phyloP scores from a whole-genome alignment of 148 eudicot genomes.

The Heliamphora exappendiculata region DNA sequence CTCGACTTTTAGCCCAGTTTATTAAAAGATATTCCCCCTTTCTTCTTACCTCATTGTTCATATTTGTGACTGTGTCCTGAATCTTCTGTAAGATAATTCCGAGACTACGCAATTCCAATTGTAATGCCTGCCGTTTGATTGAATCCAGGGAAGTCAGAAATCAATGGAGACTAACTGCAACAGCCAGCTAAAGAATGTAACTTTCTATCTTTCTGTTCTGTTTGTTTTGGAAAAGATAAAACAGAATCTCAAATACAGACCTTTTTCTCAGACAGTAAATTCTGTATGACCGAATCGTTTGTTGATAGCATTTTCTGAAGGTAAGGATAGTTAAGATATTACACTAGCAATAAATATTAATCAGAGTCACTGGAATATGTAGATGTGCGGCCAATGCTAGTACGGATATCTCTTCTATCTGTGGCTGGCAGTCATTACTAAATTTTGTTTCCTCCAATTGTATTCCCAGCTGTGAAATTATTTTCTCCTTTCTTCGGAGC shows the following conservation, averaged over 20 bases:
- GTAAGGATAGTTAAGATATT: conserved; percentile 39
- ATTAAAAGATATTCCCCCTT: not conserved
- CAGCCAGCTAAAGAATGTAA: not conserved
- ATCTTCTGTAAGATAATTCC: conserved; percentile 36
- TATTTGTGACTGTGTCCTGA: conserved; percentile 35
- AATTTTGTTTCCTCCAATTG: conserved; percentile 37
- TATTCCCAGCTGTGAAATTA: conserved; percentile 38
- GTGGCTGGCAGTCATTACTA: conserved; percentile 21
- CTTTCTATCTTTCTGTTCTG: not conserved
- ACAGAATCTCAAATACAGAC: conserved; percentile 18
- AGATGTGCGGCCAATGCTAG: not conserved
- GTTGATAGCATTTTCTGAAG: conserved; percentile 39
- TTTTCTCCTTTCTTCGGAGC: conserved; percentile 34
- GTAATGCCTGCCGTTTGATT: conserved; percentile 33
- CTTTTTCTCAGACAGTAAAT: conserved; percentile 47
- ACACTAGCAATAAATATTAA: not conserved
- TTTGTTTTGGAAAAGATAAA: not conserved
- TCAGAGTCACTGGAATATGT: not conserved
- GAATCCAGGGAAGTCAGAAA: not conserved
- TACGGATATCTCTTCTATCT: conserved; percentile 49
- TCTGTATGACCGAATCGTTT: conserved; percentile 44
- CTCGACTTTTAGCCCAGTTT: not conserved
- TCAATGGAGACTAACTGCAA: not conserved
- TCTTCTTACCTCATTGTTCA: conserved; percentile 39
- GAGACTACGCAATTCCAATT: conserved; percentile 38